phyloP scores from a whole-genome alignment of 1,139 yeast species.

The Yamadazyma trypodendri region DNA sequence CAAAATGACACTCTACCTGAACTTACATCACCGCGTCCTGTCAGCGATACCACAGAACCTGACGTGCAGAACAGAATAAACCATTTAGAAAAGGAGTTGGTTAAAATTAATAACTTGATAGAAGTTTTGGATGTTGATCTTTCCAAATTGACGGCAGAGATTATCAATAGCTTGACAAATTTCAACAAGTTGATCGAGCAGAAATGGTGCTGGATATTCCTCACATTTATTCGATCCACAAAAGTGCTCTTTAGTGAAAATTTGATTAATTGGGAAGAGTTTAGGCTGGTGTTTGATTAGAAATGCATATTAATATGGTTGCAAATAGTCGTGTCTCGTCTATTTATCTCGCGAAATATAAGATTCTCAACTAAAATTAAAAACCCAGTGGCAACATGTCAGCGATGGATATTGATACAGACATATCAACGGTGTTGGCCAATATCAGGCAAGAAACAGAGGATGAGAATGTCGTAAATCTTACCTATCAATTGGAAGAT shows the following conservation, averaged over 20 bases:
- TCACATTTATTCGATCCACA: constrained; percentile 38
- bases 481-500: constrained; percentile 79
- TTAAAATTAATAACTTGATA: constrained; percentile 43
- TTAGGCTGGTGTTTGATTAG: constrained; percentile 20
- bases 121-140: constrained; percentile 39
- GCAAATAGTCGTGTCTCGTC: constrained; percentile 1
- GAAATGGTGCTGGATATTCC: constrained; percentile 42
- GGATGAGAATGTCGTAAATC: constrained; percentile 58
- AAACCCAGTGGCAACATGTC: constrained; percentile 16
- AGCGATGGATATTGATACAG: constrained; percentile 46
- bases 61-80: constrained; percentile 20
- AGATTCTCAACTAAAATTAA: neutral
- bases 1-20: neutral
- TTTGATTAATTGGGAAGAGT: constrained; percentile 38
- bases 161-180: constrained; percentile 30
- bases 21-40: neutral
- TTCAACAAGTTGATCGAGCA: constrained; percentile 36
- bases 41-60: constrained; percentile 1
- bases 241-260: constrained; percentile 38
- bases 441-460: constrained; percentile 70
- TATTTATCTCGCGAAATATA: neutral
- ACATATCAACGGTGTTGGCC: constrained; percentile 61
- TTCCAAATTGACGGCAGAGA: constrained; percentile 31
- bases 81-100: constrained; percentile 42
- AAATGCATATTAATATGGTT: neutral